A percentile compares a stretch with the other conserved stretches of the same genome.
Conservation (phyloP, 345 rosid species). For the Schrenkiella parvula region DNA sequence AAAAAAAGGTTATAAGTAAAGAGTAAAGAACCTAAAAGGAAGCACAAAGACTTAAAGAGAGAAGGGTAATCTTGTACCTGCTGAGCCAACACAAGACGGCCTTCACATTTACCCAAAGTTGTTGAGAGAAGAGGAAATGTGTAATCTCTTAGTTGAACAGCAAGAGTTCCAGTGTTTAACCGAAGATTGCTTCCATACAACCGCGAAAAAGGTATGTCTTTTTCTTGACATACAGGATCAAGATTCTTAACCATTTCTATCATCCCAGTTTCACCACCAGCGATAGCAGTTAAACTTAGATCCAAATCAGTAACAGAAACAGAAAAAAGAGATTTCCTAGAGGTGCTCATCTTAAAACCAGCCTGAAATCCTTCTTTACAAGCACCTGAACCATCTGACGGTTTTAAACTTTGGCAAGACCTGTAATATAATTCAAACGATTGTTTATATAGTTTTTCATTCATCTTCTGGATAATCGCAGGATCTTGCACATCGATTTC, state of each 20-base stretch:
- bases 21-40: neutral
- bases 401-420: slow-evolving; percentile 70
- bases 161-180: slow-evolving; percentile 58
- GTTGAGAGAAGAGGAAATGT: slow-evolving; percentile 80
- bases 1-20: neutral
- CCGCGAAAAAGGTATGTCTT: slow-evolving; percentile 80
- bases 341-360: slow-evolving; percentile 73
- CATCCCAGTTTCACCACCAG: slow-evolving; percentile 89
- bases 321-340: slow-evolving; percentile 68
- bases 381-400: slow-evolving; percentile 84
- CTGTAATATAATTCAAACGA: slow-evolving; percentile 73
- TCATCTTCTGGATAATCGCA: slow-evolving; percentile 41
- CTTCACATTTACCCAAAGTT: slow-evolving; percentile 76
- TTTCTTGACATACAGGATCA: slow-evolving; percentile 65
- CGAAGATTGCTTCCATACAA: slow-evolving; percentile 77
- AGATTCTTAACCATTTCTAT: slow-evolving; percentile 66
- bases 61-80: slow-evolving; percentile 48
- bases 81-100: slow-evolving; percentile 82
- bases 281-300: slow-evolving; percentile 60
- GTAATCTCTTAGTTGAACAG: slow-evolving; percentile 68
- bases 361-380: slow-evolving; percentile 76
- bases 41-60: neutral
- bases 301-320: slow-evolving; percentile 79
- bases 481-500: slow-evolving; percentile 63
- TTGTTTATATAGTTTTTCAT: slow-evolving; percentile 55